Conservation (phyloP, 2,329 filamentous ascomycete species). For the Ascochyta pisi region DNA sequence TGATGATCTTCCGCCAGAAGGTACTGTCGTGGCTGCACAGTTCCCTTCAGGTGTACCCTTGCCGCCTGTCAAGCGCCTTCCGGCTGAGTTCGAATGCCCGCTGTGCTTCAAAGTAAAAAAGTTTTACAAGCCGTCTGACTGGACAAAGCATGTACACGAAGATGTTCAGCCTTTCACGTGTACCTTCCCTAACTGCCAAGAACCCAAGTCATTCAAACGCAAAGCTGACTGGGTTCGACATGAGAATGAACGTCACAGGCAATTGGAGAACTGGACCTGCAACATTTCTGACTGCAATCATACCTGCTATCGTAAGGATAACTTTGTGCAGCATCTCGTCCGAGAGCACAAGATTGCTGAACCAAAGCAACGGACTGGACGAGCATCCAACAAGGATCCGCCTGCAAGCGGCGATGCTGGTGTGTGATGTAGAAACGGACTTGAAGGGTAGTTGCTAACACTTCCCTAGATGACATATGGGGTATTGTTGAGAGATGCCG, state of each 20-base stretch:
- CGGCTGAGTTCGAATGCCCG: constrained; percentile 88
- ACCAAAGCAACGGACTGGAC: constrained; percentile 74
- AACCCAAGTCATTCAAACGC: constrained; percentile 90
- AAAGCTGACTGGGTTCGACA: constrained; percentile 97
- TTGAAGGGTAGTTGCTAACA: constrained; percentile 19
- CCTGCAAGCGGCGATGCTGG: constrained; percentile 34
- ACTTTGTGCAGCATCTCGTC: constrained; percentile 90
- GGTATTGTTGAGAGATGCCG: constrained; percentile 79
- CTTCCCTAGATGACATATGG: constrained; percentile 69
- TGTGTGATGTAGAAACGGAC: constrained; percentile 14
- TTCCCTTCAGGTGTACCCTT: constrained; percentile 83
- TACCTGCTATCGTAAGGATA: constrained; percentile 85
- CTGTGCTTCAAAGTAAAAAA: constrained; percentile 86
- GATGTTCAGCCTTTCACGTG: constrained; percentile 94
- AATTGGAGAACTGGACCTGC: constrained; percentile 91
- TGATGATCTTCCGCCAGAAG: constrained; percentile 70
- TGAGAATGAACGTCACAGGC: constrained; percentile 88
- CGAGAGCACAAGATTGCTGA: constrained; percentile 88
- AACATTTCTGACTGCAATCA: constrained; percentile 81
- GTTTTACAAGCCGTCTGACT: constrained; percentile 90
- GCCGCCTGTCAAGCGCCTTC: constrained; percentile 77
- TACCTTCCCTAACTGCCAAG: constrained; percentile 81
- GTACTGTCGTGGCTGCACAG: constrained; percentile 71
- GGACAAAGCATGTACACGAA: constrained; percentile 96
- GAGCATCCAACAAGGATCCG: constrained; percentile 50